Percentiles rank a stretch among this genome's conserved stretches.
Evolutionary conservation across 176 grass and related monocot species (phyloP).

Genomic region (Alopecurus myosuroides): DNA sequence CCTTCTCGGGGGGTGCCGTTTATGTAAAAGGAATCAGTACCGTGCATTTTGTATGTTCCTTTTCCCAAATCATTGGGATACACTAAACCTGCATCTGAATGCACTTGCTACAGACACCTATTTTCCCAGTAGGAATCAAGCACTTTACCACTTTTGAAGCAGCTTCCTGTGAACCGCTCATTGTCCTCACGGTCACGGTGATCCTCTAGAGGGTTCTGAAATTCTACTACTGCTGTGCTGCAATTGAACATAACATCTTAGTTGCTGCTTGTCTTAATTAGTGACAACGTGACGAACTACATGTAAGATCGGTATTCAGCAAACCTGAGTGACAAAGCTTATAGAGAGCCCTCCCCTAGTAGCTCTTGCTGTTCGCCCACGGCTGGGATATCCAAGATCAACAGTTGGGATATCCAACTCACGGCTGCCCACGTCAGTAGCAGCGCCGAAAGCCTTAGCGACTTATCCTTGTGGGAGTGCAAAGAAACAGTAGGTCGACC

Average conservation of each 20-base stretch:
- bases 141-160: background rate
- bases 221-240: background rate
- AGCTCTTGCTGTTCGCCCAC: constrained; percentile 91
- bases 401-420: constrained; percentile 96
- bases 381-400: constrained; percentile 92
- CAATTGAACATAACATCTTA: background rate
- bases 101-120: background rate
- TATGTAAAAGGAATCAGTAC: no score
- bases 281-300: no score
- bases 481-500: constrained; percentile 61
- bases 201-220: background rate
- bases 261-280: no score
- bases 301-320: background rate
- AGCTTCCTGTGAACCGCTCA: background rate
- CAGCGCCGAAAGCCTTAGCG: constrained; percentile 61
- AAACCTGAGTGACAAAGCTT: constrained; percentile 88
- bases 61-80: background rate
- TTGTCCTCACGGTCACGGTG: background rate
- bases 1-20: no score
- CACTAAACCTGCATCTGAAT: background rate
- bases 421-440: constrained; percentile 88
- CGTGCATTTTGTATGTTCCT: background rate
- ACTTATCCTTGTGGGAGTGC: constrained; percentile 83
- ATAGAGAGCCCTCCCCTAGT: constrained; percentile 74
- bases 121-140: background rate